Evolutionary conservation across 2,329 filamentous ascomycete species (phyloP).

Genomic region (Bertia moriformis): DNA sequence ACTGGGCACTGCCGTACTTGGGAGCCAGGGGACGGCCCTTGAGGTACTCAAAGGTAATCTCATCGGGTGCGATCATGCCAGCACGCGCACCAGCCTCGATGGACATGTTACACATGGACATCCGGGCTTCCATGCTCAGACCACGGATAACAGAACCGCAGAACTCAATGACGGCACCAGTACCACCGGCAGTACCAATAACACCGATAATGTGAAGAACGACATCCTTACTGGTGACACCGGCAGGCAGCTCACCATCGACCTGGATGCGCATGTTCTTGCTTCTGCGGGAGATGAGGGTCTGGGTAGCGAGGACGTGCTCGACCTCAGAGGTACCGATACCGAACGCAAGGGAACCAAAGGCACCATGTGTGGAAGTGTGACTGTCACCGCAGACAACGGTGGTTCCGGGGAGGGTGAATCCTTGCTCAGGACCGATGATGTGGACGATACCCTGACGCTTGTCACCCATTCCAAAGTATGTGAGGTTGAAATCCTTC

Average conservation of each 20-base stretch:
- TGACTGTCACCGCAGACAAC: constrained; percentile 97
- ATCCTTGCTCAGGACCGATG: constrained; percentile 95
- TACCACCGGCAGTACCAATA: constrained; percentile 91
- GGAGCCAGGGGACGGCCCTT: constrained; percentile 82
- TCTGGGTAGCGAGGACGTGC: constrained; percentile 93
- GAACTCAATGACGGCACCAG: constrained; percentile 89
- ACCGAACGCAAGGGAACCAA: constrained; percentile 85
- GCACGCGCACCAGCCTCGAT: constrained; percentile 91
- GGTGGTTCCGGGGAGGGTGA: constrained; percentile 91
- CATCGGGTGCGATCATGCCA: constrained; percentile 91
- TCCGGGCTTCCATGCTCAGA: constrained; percentile 89
- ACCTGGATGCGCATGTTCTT: constrained; percentile 99
- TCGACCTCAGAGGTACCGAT: constrained; percentile 98
- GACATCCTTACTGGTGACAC: constrained; percentile 92
- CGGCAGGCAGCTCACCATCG: constrained; percentile 74
- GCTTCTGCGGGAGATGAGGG: constrained; percentile 81
- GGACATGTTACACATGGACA: constrained; percentile 99
- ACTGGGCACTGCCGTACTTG: constrained; percentile 68
- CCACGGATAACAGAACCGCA: constrained; percentile 82
- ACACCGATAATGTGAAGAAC: constrained; percentile 83
- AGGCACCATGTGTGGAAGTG: constrained; percentile 94
- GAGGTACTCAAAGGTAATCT: constrained; percentile 87
- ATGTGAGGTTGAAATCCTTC: constrained; percentile 88
- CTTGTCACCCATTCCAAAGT: constrained; percentile 92
- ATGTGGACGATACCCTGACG: constrained; percentile 97